Conservation (phyloP, 352 stramenopile genomes). For the Pythium guiyangense region DNA sequence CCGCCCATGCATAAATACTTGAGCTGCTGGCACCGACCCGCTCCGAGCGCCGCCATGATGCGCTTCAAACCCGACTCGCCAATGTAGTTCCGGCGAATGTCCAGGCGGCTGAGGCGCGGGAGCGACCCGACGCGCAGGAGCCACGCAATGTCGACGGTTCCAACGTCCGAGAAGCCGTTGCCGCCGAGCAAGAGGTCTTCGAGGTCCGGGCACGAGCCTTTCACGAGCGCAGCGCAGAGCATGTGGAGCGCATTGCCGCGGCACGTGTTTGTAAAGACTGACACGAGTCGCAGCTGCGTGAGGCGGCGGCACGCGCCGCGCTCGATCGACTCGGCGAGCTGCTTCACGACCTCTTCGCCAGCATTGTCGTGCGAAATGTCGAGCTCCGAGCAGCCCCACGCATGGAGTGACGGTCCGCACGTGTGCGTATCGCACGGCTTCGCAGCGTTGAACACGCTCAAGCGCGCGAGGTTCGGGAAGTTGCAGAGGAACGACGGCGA, state of each 20-base stretch:
- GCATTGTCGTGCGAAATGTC: slow-evolving; percentile 47
- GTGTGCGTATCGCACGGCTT: slow-evolving; percentile 21
- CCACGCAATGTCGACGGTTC: slow-evolving; percentile 36
- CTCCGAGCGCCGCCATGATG: slow-evolving; percentile 28
- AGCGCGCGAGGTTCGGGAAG: slow-evolving; percentile 47
- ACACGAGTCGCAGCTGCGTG: slow-evolving; percentile 56
- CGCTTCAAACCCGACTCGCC: slow-evolving; percentile 49
- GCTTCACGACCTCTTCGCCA: slow-evolving; percentile 43
- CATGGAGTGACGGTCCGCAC: slow-evolving; percentile 34
- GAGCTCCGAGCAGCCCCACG: slow-evolving; percentile 58
- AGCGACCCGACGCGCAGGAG: slow-evolving; percentile 31
- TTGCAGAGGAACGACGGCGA: slow-evolving; percentile 25
- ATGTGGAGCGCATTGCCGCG: slow-evolving; percentile 36
- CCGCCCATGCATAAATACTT: slow-evolving; percentile 74
- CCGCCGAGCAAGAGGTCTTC: slow-evolving; percentile 57
- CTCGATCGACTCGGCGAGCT: slow-evolving; percentile 32
- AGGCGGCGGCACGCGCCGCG: slow-evolving; percentile 33
- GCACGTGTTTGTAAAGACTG: slow-evolving; percentile 66
- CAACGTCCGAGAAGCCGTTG: slow-evolving; percentile 62
- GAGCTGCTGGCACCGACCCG: slow-evolving; percentile 23
- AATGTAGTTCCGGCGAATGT: slow-evolving; percentile 71
- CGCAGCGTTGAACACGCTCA: slow-evolving; percentile 14
- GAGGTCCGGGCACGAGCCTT: slow-evolving; percentile 42
- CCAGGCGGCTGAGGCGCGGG: slow-evolving; percentile 36
- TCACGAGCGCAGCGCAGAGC: slow-evolving; percentile 36